Conservation (phyloP, 176 grass and related monocot genomes). For the Rhynchospora tenuis region DNA sequence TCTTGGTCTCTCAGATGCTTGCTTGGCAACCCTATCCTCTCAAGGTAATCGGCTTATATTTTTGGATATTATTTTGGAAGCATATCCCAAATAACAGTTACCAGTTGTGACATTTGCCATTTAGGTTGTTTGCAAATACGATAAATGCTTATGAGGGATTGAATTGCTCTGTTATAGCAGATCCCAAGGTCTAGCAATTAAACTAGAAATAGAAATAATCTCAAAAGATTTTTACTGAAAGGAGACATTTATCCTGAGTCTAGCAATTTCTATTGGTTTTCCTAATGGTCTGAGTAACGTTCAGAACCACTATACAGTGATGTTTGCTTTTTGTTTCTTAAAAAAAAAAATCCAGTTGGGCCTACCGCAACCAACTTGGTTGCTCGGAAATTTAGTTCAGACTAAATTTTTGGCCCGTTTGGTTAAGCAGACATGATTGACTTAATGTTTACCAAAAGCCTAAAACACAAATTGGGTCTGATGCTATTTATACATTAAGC, state of each 20-base stretch:
- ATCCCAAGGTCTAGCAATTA: neutral
- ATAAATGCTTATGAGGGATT: neutral
- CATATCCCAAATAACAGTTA: neutral
- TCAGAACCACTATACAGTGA: neutral
- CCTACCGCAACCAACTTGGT: neutral
- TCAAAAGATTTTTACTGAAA: neutral
- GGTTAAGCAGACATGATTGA: neutral
- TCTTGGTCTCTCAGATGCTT: conserved; percentile 79
- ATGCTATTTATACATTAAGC: neutral
- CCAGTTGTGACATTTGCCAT: neutral
- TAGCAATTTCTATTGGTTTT: neutral
- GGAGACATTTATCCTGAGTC: neutral
- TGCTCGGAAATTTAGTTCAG: neutral
- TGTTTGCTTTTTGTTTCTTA: neutral
- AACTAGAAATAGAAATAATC: neutral
- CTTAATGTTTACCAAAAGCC: neutral
- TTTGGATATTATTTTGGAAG: conserved; percentile 2
- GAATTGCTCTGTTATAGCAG: neutral
- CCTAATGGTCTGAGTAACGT: neutral
- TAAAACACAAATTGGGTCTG: neutral
- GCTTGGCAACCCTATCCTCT: conserved; percentile 62
- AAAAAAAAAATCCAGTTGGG: neutral
- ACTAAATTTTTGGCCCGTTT: neutral
- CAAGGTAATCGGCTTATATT: conserved; percentile 41
- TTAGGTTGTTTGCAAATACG: neutral